Conservation (phyloP, 352 stramenopile genomes). For the Phytophthora sp. region DNA sequence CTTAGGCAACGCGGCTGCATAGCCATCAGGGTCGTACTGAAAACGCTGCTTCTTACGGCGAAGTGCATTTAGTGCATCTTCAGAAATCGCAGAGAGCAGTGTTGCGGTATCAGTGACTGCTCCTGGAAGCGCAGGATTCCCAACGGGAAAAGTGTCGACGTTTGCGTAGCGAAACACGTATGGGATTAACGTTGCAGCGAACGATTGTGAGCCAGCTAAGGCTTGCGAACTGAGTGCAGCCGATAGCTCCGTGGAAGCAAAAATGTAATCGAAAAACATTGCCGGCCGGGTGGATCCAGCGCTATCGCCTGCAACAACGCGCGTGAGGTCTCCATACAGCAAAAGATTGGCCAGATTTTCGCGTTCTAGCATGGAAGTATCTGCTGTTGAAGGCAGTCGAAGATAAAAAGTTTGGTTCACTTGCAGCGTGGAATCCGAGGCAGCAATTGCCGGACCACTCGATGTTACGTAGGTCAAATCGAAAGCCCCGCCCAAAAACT, state of each 20-base stretch:
- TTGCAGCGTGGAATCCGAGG: constrained; percentile 38
- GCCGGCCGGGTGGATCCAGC: constrained; percentile 13
- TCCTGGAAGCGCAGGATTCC: constrained; percentile 42
- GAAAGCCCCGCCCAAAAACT: constrained; percentile 43
- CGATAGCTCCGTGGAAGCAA: constrained; percentile 14
- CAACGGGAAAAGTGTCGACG: constrained; percentile 42
- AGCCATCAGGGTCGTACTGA: constrained; percentile 36
- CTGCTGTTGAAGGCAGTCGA: constrained; percentile 10
- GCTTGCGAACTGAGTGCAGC: constrained; percentile 5
- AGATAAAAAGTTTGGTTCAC: constrained; percentile 54
- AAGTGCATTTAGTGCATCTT: constrained; percentile 34
- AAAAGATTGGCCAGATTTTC: constrained; percentile 49
- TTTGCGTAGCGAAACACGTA: constrained; percentile 58
- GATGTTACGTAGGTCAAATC: constrained; percentile 32
- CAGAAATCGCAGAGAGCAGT: constrained; percentile 38
- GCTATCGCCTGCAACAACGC: constrained; percentile 19
- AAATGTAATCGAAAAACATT: constrained; percentile 60
- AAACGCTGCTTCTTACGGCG: constrained; percentile 54
- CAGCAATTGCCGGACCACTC: constrained; percentile 27
- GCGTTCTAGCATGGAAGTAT: constrained; percentile 22
- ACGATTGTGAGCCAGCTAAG: constrained; percentile 18
- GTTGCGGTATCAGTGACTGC: constrained; percentile 13
- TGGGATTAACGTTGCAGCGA: constrained; percentile 38
- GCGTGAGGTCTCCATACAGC: constrained; percentile 48
- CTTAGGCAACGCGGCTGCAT: constrained; percentile 17